phyloP scores from a whole-genome alignment of 1,284 basidiomycete genomes.

The Cryptococcus sp. region DNA sequence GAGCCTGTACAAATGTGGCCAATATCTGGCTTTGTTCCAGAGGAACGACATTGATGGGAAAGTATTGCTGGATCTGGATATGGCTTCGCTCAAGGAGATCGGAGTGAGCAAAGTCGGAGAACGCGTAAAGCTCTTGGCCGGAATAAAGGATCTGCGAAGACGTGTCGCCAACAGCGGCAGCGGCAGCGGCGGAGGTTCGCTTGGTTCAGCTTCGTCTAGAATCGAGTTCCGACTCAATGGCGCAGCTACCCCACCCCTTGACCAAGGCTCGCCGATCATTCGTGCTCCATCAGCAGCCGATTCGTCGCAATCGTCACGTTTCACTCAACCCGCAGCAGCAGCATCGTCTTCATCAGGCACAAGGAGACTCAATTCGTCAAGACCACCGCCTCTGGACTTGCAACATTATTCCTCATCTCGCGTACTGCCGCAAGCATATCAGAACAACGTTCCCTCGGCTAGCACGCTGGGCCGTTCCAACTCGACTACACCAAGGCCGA shows the following conservation, averaged over 20 bases:
- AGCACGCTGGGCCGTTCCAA: constrained; percentile 6
- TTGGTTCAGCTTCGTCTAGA: constrained; percentile 7
- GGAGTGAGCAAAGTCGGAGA: constrained; percentile 85
- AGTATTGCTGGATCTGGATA: constrained; percentile 84
- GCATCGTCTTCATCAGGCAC: constrained; percentile 5
- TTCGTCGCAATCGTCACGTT: constrained; percentile 6
- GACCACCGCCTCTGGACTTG: constrained; percentile 42
- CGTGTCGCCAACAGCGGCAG: constrained; percentile 13
- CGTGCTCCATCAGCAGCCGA: neutral
- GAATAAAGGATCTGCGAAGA: constrained; percentile 73
- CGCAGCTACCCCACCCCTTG: constrained; percentile 26
- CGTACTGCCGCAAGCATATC: constrained; percentile 34
- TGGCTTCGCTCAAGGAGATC: constrained; percentile 81
- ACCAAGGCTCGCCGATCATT: constrained; percentile 1
- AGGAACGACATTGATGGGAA: constrained; percentile 85
- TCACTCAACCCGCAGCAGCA: constrained; percentile 8
- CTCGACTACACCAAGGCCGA: constrained; percentile 24
- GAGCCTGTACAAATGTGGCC: constrained; percentile 61
- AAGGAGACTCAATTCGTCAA: constrained; percentile 27
- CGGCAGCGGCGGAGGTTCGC: neutral
- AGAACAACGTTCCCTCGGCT: constrained; percentile 19
- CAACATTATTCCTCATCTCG: constrained; percentile 26
- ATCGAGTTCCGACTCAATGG: constrained; percentile 17
- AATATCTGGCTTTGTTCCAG: constrained; percentile 69
- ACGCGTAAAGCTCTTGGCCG: constrained; percentile 77